These are phyloP conservation scores for Prunus yedoensis DNA, from an alignment of 331 rosid species.

Conservation along the genomic window DNA sequence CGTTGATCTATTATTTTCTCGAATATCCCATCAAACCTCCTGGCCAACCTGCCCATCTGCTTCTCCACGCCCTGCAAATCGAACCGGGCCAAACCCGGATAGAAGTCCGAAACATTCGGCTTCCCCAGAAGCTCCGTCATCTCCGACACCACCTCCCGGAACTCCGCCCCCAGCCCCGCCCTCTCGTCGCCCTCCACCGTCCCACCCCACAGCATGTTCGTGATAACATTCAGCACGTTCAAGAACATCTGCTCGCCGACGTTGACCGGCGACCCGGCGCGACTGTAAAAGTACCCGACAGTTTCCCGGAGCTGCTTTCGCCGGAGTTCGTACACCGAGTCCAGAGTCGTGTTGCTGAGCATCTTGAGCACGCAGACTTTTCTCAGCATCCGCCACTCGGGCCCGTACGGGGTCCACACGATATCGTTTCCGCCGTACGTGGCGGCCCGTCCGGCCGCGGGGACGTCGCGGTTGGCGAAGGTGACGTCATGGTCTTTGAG, in stretches of 20 bases:
- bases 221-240: slow-evolving; percentile 59
- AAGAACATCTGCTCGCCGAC: slow-evolving; percentile 66
- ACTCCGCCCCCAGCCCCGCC: slow-evolving; percentile 48
- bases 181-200: slow-evolving; percentile 56
- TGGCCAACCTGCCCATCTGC: slow-evolving; percentile 34
- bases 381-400: slow-evolving; percentile 81
- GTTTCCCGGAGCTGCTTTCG: slow-evolving; percentile 47
- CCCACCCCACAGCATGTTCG: slow-evolving; percentile 84
- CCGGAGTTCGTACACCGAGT: slow-evolving; percentile 58
- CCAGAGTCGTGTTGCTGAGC: slow-evolving; percentile 64
- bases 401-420: slow-evolving; percentile 68
- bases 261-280: slow-evolving; percentile 48
- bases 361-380: slow-evolving; percentile 65
- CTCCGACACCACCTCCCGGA: slow-evolving; percentile 46
- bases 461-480: slow-evolving; percentile 83
- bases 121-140: slow-evolving; percentile 47
- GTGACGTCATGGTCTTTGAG: slow-evolving; percentile 62
- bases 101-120: slow-evolving; percentile 84
- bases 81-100: slow-evolving; percentile 65
- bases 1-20: slow-evolving; percentile 52
- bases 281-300: slow-evolving; percentile 29
- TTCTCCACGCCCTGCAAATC: slow-evolving; percentile 70
- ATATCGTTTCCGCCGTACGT: slow-evolving; percentile 60
- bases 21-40: slow-evolving; percentile 54
- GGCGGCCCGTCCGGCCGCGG: slow-evolving; percentile 31